Evolutionary conservation across 75 land plant genomes (phyloP).

Genomic region (Pinus albicaulis): DNA sequence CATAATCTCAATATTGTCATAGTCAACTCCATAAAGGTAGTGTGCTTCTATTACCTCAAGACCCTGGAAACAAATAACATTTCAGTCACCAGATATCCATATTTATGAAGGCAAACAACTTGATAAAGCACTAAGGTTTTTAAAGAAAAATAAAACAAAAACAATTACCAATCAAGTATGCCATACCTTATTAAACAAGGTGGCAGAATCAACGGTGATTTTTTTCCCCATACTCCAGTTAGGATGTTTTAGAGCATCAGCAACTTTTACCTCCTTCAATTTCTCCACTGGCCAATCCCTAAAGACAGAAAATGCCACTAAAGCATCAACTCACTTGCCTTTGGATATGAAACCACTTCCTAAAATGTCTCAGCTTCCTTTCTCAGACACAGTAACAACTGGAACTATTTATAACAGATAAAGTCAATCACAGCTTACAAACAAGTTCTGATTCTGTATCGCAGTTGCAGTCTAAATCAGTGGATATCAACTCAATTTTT

Average conservation of each 20-base stretch:
- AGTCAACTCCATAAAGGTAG: conserved; percentile 93
- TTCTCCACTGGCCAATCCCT: conserved; percentile 97
- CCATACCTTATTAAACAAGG: conserved; percentile 91
- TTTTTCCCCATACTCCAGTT: conserved; percentile 97
- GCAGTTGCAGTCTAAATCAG: background rate
- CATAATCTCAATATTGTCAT: conserved; percentile 92
- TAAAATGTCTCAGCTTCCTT: background rate
- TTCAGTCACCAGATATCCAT: background rate
- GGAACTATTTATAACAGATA: background rate
- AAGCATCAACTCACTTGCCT: too few relatives aligned
- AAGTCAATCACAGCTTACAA: background rate
- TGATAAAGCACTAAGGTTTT: background rate
- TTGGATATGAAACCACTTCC: background rate
- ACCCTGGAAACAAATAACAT: conserved; percentile 45
- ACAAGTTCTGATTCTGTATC: background rate
- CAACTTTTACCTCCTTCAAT: conserved; percentile 86
- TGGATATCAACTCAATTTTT: too few relatives aligned
- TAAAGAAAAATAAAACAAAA: conserved; percentile 4
- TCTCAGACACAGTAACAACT: background rate
- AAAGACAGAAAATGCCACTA: background rate
- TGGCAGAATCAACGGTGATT: conserved; percentile 92
- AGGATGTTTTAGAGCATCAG: conserved; percentile 95
- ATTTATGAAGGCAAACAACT: background rate
- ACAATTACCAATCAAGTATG: background rate
- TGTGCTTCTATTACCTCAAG: conserved; percentile 98